A percentile compares a stretch with the other conserved stretches of the same genome.
Conservation (phyloP, 768 basidiomycete genomes). For the Suillus sp. region DNA sequence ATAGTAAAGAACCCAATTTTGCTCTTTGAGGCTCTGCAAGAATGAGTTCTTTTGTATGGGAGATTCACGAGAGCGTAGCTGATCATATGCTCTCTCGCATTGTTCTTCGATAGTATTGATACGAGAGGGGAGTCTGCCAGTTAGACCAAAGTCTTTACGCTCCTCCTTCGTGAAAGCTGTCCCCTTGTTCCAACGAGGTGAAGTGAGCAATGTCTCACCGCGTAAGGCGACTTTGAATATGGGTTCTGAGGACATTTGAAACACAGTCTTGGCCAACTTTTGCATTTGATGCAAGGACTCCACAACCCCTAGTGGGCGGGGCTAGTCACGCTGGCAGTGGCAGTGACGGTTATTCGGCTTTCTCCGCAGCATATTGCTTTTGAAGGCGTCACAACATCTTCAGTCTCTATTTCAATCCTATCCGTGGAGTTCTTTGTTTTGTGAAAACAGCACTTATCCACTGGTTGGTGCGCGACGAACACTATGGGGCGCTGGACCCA, state of each 20-base stretch:
- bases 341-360: slow-evolving; percentile 16
- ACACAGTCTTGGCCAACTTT: slow-evolving; percentile 1
- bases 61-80: slow-evolving; percentile 43
- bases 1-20: slow-evolving; percentile 85
- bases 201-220: slow-evolving; percentile 63
- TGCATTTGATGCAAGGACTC: slow-evolving; percentile 11
- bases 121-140: slow-evolving; percentile 49
- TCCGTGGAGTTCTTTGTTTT: neutral
- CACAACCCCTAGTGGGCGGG: neutral
- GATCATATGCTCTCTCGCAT: slow-evolving; percentile 70
- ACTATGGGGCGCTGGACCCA: slow-evolving; percentile 42
- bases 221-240: slow-evolving; percentile 51
- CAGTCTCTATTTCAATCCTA: neutral
- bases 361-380: slow-evolving; percentile 20
- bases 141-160: slow-evolving; percentile 66
- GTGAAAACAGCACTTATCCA: slow-evolving; percentile 9
- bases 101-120: slow-evolving; percentile 76
- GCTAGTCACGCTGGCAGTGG: neutral
- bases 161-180: slow-evolving; percentile 73
- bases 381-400: neutral
- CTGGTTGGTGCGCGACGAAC: slow-evolving; percentile 23
- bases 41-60: slow-evolving; percentile 72
- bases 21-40: slow-evolving; percentile 71
- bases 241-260: slow-evolving; percentile 14
- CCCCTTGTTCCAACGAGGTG: slow-evolving; percentile 77